Base-by-base conservation (phyloP, 2,329 filamentous ascomycete genomes). In the Periglandula ipomoeae region DNA sequence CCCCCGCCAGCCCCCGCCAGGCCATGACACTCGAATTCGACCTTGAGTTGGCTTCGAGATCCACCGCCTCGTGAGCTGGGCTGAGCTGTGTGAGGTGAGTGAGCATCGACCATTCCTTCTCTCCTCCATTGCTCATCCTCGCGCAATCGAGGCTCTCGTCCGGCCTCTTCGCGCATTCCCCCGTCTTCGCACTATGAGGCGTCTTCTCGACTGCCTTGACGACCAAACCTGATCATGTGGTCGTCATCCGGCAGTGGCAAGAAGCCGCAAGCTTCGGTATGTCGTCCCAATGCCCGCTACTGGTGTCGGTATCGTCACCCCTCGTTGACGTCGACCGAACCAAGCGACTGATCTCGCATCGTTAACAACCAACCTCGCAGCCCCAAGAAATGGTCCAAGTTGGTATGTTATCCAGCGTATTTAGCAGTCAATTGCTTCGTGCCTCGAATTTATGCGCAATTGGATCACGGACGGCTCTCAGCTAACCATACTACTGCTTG, bases 371-470 rank as follows among this genome's bases (percentile, higher is more conserved):
- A 58, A 58, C 63, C 64, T 63, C 60, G 61, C 65, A 58, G 67
- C 60, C 71, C 64, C 74, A 97, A 89, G 93, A 98, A 78, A 98
- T 98, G 93, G 88, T 96, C 59, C 91, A 98, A 85, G 90, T 98
- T 75, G 91, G 93, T 97, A 84, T 62, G 76, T 75, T 19, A 7
- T 27, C 7, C 8, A 15, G 10, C 20, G 11, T 17, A 3, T 46
- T 19, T 13, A 20, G 19, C 41, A 20, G 15, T 11, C 23, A 19
- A 17, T 37, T 11, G 26, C 42, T 44, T 23, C 20, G 26, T 32
- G 4, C 26, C 17, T 6, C 41, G 20, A 5, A 32, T 6, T 19
- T 19, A 22, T 11, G 22, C 22, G 3, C 32, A 13, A 19, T 27
- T 19, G 9, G 26, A 5, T 23, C 15, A 15, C 23, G 17, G 22